These are phyloP conservation scores for Syzygium jambos DNA, from an alignment of 345 rosid species.

Conservation along the genomic window DNA sequence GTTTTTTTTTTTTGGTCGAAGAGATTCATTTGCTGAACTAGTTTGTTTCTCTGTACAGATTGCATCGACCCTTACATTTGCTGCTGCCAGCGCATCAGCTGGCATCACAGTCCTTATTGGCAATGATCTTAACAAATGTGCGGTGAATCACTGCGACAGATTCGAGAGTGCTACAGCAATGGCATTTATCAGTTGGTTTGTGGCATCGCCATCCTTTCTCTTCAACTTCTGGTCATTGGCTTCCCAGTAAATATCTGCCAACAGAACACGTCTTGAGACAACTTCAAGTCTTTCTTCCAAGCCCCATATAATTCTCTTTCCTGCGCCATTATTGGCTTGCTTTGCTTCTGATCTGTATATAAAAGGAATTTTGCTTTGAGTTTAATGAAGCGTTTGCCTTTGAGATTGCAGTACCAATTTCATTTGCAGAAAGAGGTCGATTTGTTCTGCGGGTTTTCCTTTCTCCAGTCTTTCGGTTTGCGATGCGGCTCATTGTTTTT, in stretches of 20 bases:
- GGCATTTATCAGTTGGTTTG: slow-evolving; percentile 72
- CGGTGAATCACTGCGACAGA: slow-evolving; percentile 45
- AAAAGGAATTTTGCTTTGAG: slow-evolving; percentile 9
- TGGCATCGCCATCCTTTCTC: slow-evolving; percentile 52
- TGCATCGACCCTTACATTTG: slow-evolving; percentile 60
- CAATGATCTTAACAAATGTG: slow-evolving; percentile 40
- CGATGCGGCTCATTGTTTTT: not conserved
- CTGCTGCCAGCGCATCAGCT: slow-evolving; percentile 74
- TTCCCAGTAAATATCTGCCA: slow-evolving; percentile 19
- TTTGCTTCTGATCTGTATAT: slow-evolving; percentile 11
- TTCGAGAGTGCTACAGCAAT: slow-evolving; percentile 67
- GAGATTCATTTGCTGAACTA: not conserved
- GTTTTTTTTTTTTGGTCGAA: too few relatives aligned
- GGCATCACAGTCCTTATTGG: slow-evolving; percentile 62
- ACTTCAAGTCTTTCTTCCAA: not conserved
- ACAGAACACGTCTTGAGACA: not conserved
- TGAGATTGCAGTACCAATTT: not conserved
- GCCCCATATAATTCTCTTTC: not conserved
- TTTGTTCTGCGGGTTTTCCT: not conserved
- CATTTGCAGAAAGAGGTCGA: not conserved
- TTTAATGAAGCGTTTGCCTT: not conserved
- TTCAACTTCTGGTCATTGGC: slow-evolving; percentile 76
- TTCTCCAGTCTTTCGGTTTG: not conserved
- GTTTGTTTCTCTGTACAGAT: slow-evolving; percentile 29
- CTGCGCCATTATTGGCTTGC: not conserved